Percentiles rank a stretch among this genome's conserved stretches.
Evolutionary conservation across 73 alveolate species (phyloP).

Genomic region (Paramecium biaurelia): DNA sequence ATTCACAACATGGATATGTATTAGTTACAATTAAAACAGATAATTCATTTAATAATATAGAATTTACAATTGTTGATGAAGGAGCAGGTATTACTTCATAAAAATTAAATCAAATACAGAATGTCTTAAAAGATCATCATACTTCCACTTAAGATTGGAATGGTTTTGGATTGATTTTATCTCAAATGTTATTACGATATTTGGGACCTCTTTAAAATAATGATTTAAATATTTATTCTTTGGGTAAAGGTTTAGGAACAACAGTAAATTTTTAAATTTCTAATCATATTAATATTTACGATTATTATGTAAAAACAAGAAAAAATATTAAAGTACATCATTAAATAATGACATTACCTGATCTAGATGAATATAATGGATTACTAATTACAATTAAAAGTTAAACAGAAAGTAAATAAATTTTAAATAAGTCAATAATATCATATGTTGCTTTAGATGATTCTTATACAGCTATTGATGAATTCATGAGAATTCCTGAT

Average conservation of each 20-base stretch:
- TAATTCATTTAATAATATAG: background rate
- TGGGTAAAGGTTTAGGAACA: conserved; percentile 20
- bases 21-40: background rate
- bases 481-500: conserved; percentile 23
- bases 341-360: background rate
- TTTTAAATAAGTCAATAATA: background rate
- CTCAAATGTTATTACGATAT: conserved; percentile 14
- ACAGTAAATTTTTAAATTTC: background rate
- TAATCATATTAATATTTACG: background rate
- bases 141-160: background rate
- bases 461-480: conserved; percentile 28
- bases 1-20: conserved; percentile 8
- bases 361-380: conserved; percentile 16
- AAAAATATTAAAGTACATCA: background rate
- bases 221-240: background rate
- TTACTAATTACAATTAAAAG: background rate
- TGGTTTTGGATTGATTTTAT: conserved; percentile 34
- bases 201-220: background rate
- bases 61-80: background rate
- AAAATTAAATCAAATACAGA: background rate
- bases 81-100: background rate
- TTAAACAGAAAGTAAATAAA: background rate
- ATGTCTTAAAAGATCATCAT: conserved; percentile 22
- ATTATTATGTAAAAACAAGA: background rate
- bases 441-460: conserved; percentile 7